Conservation (phyloP, 2,329 filamentous ascomycete genomes). For the Colletotrichum chlorophyti region DNA sequence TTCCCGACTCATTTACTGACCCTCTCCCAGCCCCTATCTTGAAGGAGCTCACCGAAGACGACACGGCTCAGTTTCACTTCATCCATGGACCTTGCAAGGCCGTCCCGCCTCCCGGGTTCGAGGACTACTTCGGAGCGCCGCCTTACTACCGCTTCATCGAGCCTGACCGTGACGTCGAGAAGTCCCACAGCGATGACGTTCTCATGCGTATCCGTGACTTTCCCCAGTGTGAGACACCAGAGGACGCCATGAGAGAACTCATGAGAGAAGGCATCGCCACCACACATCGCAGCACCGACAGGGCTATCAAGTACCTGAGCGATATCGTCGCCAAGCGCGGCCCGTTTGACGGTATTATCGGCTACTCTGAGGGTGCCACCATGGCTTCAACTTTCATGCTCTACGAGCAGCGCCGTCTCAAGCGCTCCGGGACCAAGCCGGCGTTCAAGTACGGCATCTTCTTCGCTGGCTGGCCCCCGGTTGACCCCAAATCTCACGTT, state of each 20-base stretch:
- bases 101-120: slow-evolving; percentile 58
- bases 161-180: slow-evolving; percentile 51
- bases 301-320: slow-evolving; percentile 49
- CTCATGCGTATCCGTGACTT: slow-evolving; percentile 61
- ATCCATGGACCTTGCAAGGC: slow-evolving; percentile 58
- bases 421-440: slow-evolving; percentile 33
- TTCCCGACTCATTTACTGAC: slow-evolving; percentile 23
- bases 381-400: slow-evolving; percentile 60
- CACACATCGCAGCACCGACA: slow-evolving; percentile 45
- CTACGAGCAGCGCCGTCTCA: slow-evolving; percentile 50
- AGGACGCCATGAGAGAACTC: slow-evolving; percentile 62
- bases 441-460: slow-evolving; percentile 57
- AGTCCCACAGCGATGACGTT: slow-evolving; percentile 51
- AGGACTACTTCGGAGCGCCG: slow-evolving; percentile 62
- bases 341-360: slow-evolving; percentile 61
- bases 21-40: slow-evolving; percentile 52
- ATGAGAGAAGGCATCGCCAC: slow-evolving; percentile 47
- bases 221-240: slow-evolving; percentile 56
- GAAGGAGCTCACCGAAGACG: slow-evolving; percentile 53
- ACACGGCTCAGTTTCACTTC: slow-evolving; percentile 56
- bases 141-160: slow-evolving; percentile 64
- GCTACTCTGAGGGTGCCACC: slow-evolving; percentile 67
- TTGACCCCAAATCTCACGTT: slow-evolving; percentile 49
- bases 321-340: slow-evolving; percentile 52
- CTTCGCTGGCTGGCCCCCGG: slow-evolving; percentile 61